Evolutionary conservation across 2,329 filamentous ascomycete species (phyloP), one percentile per base, ranked within the genome.

Genomic region (Fusarium chlamydosporum): DNA sequence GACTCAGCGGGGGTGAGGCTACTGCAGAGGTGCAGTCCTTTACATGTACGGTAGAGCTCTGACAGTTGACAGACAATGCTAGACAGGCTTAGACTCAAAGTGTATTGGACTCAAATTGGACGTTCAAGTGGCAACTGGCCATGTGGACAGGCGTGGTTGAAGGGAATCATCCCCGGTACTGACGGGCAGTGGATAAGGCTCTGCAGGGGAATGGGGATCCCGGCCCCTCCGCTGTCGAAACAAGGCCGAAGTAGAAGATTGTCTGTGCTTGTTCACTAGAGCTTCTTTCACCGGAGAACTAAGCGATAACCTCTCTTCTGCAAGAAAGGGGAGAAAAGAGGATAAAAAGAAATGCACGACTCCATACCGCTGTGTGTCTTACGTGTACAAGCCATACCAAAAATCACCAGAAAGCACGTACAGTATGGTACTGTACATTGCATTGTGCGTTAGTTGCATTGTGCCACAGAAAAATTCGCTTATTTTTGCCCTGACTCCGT

Each of bases 141-240:
- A 70, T 64, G 67, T 70, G 67, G 67, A 70, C 56, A 40, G 58
- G 67, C 35, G 53, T 70, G 67, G 67, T 70, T 70, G 67, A 66
- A 64, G 52, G 67, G 61, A 46, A 37, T 27, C 26, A 50, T 54
- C 60, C 67, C 50, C 31, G 53, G 48, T 20, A 42, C 33, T 48
- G 41, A 66, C 61, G 53, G 58, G 48, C 54, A 55, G 55, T 66
- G 55, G 54, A 7, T 26, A 26, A 38, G 51, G 23, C 43, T 64
- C 61, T 64, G 67, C 57, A 68, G 61, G 61, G 48, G 56, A 48
- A 54, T 34, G 54, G 52, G 54, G 54, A 26, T 35, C 47, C 47
- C 47, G 47, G 47, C 35, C 9, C 34, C 34, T 58, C 53, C 53
- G 65, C 61, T 66, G 63, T 68, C 65, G 53, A 68, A 68, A 51